These are phyloP conservation scores for Candida nonsorbophila DNA, from an alignment of 805 yeast species.

Conservation along the genomic window DNA sequence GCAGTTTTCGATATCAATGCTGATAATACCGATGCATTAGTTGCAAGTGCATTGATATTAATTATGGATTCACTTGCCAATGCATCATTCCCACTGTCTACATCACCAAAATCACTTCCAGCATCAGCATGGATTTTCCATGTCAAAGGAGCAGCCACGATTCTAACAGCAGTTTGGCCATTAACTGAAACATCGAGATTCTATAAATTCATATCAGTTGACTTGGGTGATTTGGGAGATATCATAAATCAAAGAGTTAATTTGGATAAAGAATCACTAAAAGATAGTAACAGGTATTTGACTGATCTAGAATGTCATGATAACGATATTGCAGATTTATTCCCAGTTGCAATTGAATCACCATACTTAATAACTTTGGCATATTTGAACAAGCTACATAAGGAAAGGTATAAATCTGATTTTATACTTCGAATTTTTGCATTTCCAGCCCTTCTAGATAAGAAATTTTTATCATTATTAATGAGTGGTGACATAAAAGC, in stretches of 20 bases:
- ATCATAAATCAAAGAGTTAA: slow-evolving; percentile 40
- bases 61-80: slow-evolving; percentile 94
- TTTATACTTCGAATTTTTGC: slow-evolving; percentile 85
- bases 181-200: slow-evolving; percentile 43
- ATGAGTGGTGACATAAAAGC: slow-evolving; percentile 85
- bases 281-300: slow-evolving; percentile 25
- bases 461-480: slow-evolving; percentile 66
- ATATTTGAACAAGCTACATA: slow-evolving; percentile 75
- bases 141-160: slow-evolving; percentile 95
- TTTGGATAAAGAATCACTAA: slow-evolving; percentile 13
- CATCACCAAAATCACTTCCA: slow-evolving; percentile 61
- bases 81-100: slow-evolving; percentile 58
- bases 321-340: slow-evolving; percentile 75
- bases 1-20: slow-evolving; percentile 81
- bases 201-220: slow-evolving; percentile 60
- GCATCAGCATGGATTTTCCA: slow-evolving; percentile 97
- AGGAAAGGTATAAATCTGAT: slow-evolving; percentile 78
- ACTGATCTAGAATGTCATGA: slow-evolving; percentile 79
- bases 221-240: slow-evolving; percentile 84
- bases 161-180: slow-evolving; percentile 95
- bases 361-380: slow-evolving; percentile 88
- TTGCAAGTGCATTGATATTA: slow-evolving; percentile 82
- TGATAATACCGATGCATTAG: slow-evolving; percentile 88
- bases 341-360: slow-evolving; percentile 77
- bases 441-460: slow-evolving; percentile 87